Conservation (phyloP, 2,329 filamentous ascomycete species). For the Blastomyces percursus region DNA sequence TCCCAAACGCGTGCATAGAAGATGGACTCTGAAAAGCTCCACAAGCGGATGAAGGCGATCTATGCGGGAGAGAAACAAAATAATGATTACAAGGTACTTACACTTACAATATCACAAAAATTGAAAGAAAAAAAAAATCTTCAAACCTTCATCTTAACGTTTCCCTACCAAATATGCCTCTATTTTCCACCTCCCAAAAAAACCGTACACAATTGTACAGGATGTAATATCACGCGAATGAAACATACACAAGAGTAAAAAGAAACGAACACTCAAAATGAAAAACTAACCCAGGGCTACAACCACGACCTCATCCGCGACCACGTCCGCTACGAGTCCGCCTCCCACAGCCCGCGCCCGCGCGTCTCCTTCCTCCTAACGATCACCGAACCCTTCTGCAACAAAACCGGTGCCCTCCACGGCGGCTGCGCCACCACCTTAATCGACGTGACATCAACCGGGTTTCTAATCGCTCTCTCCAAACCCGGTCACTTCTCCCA, state of each 20-base stretch:
- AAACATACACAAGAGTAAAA: not conserved
- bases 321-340: slow-evolving; percentile 30
- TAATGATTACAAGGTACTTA: slow-evolving; percentile 2
- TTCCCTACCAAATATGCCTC: no score
- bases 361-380: slow-evolving; percentile 26
- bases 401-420: slow-evolving; percentile 81
- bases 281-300: slow-evolving; percentile 20
- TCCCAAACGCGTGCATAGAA: not conserved
- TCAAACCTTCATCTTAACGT: not conserved
- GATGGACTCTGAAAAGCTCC: slow-evolving; percentile 4
- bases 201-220: not conserved
- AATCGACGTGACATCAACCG: slow-evolving; percentile 55
- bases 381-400: slow-evolving; percentile 84
- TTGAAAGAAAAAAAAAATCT: not conserved
- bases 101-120: not conserved
- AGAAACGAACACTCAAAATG: not conserved
- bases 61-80: not conserved
- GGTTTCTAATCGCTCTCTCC: slow-evolving; percentile 46
- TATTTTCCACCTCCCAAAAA: no score
- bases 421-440: slow-evolving; percentile 63
- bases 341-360: slow-evolving; percentile 24
- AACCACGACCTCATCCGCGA: slow-evolving; percentile 20
- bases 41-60: slow-evolving; percentile 5
- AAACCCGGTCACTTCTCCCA: slow-evolving; percentile 50
- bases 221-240: not conserved